Evolutionary conservation across 257 asterid genomes (phyloP).

Genomic region (Cruciata laevipes): DNA sequence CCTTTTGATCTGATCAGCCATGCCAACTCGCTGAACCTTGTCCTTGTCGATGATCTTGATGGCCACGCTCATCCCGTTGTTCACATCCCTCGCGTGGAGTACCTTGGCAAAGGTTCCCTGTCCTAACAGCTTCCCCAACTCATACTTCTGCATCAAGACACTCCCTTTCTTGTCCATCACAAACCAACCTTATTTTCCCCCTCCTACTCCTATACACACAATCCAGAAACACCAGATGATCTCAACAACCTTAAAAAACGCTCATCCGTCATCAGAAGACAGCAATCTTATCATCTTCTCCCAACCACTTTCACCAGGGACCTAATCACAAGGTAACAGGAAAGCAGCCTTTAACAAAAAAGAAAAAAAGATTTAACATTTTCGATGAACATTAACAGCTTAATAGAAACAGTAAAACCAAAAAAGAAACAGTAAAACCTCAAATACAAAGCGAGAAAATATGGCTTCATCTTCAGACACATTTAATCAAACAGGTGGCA

Average conservation of each 20-base stretch:
- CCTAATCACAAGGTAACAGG: slow-evolving; percentile 12
- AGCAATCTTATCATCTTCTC: slow-evolving; percentile 14
- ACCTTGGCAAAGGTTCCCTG: slow-evolving; percentile 92
- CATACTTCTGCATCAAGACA: slow-evolving; percentile 53
- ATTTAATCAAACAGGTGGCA: neutral
- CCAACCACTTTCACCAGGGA: slow-evolving; percentile 6
- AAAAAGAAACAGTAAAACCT: neutral
- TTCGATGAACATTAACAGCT: neutral
- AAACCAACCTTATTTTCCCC: neutral
- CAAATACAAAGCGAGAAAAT: neutral
- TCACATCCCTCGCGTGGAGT: slow-evolving; percentile 53
- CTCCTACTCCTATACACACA: neutral
- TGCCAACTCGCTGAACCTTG: slow-evolving; percentile 32
- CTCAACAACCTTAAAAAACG: slow-evolving; percentile 13
- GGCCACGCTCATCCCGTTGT: slow-evolving; percentile 50
- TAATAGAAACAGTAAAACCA: neutral
- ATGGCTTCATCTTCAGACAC: neutral
- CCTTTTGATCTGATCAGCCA: slow-evolving; percentile 41
- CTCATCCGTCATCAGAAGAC: slow-evolving; percentile 65
- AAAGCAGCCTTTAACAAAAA: neutral
- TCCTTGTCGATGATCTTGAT: slow-evolving; percentile 60
- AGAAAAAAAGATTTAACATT: neutral
- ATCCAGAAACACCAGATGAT: neutral
- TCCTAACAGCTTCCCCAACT: slow-evolving; percentile 75
- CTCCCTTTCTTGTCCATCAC: slow-evolving; percentile 52